Conservation (phyloP, 1,284 basidiomycete genomes). For the Abortiporus biennis region DNA sequence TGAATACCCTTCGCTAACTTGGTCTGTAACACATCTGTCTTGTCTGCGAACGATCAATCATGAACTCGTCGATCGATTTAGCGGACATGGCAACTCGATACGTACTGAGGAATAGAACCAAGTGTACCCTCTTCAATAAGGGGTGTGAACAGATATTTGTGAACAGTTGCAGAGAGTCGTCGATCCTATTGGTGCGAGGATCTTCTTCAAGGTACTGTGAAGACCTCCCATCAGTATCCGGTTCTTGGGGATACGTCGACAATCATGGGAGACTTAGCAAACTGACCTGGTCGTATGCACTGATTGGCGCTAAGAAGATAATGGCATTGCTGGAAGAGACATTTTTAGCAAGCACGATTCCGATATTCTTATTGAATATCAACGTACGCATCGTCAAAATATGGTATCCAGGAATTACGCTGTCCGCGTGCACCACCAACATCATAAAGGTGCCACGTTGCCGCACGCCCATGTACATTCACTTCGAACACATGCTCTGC, state of each 20-base stretch:
- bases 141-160: constrained; percentile 79
- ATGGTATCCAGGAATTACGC: constrained; percentile 75
- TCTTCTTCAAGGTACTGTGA: constrained; percentile 77
- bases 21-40: constrained; percentile 66
- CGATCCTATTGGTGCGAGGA: constrained; percentile 73
- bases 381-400: constrained; percentile 70
- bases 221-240: constrained; percentile 5
- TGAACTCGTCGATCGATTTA: no score
- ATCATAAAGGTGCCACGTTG: constrained; percentile 77
- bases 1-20: constrained; percentile 61
- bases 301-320: constrained; percentile 82
- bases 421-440: constrained; percentile 82
- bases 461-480: constrained; percentile 65
- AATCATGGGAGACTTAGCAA: neutral
- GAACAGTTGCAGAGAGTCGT: constrained; percentile 79
- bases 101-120: constrained; percentile 76
- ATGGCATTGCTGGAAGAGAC: constrained; percentile 54
- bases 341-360: neutral
- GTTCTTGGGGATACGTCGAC: neutral
- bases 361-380: neutral
- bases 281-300: constrained; percentile 76
- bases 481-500: constrained; percentile 73
- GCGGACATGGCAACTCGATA: constrained; percentile 9
- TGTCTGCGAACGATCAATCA: constrained; percentile 38
- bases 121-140: constrained; percentile 69